Base-by-base conservation (phyloP, 2,329 filamentous ascomycete species). In the Ilyonectria destructans region DNA sequence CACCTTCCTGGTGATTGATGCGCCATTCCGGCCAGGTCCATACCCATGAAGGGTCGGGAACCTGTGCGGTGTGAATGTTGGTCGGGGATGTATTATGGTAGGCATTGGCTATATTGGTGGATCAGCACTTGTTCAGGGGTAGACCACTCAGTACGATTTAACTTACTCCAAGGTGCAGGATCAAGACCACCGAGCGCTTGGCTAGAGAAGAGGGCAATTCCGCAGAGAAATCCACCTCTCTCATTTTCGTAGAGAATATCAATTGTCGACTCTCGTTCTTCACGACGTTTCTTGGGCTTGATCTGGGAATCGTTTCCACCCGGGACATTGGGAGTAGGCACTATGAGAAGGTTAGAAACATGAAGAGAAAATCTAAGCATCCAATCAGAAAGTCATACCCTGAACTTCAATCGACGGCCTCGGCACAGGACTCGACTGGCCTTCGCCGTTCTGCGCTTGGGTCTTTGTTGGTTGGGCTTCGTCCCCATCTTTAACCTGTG, bases 241-340 rank as follows among this genome's bases (percentile, higher is more conserved):
- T 99, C 93, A 77, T 99, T 99, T 80, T 99, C 96, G 81, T 97
- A 98, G 0, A 99, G 85, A 6, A 98, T 89, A 71, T 99, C 96
- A 68, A 98, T 90, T 31, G 89, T 91, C 2, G 85, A 85, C 71
- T 90, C 78, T 83, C 86, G 69, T 77, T 82, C 65, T 80, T 77
- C 69, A 37, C 79, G 72, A 15, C 74, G 76, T 54, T 72, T 77
- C 43, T 69, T 77, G 9, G 79, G 78, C 46, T 80, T 79, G 37
- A 84, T 82, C 56, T 82, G 72, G n/a, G 82, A 62, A 33, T 71
- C 61, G 35, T 74, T 61, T 64, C 69, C 68, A 45, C 72, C 62
- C 33, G 73, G 73, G 31, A 63, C 63, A 51, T 74, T 72, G 45
- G 76, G 76, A 21, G 77, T 80, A 35, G 80, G 77, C 54, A 76